Evolutionary conservation across 164 flowering plant species (phyloP).

Genomic region (Vitis cinerea): DNA sequence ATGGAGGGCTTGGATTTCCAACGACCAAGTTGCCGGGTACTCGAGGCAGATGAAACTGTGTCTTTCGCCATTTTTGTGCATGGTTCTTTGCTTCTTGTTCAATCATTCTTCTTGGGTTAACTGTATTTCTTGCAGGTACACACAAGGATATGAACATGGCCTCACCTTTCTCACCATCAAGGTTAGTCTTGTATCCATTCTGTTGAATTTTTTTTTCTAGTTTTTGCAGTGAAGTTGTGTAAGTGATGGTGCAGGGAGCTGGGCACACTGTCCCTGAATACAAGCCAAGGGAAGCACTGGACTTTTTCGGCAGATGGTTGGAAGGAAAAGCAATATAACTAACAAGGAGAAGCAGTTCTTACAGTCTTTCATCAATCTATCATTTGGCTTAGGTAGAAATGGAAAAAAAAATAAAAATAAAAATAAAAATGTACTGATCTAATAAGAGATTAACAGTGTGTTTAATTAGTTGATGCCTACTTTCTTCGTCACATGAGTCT

Average conservation of each 20-base stretch:
- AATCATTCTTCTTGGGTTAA: too few species aligned
- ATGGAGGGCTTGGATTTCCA: conserved; percentile 52
- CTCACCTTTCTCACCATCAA: conserved; percentile 56
- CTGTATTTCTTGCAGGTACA: conserved; percentile 26
- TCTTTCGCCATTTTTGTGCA: not conserved
- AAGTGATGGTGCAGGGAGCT: conserved; percentile 55
- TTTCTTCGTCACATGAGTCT: too few species aligned
- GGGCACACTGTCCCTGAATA: conserved; percentile 91
- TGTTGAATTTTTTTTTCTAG: not conserved
- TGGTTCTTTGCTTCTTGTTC: not conserved
- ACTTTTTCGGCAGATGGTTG: conserved; percentile 67
- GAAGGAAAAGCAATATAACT: conserved; percentile 23
- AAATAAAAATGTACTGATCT: too few species aligned
- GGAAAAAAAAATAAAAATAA: too few species aligned
- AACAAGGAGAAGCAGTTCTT: not conserved
- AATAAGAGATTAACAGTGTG: too few species aligned
- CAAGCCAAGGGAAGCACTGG: conserved; percentile 75
- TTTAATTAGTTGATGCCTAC: too few species aligned
- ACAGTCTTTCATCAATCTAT: not conserved
- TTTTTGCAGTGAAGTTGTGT: conserved; percentile 5
- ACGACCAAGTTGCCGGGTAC: conserved; percentile 53
- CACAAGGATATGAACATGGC: conserved; percentile 40
- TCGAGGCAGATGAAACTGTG: not conserved
- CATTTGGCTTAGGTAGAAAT: not conserved
- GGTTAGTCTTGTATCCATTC: conserved; percentile 19